These are phyloP conservation scores for Posidonia oceanica DNA, from an alignment of 116 monocot species.

Conservation along the genomic window DNA sequence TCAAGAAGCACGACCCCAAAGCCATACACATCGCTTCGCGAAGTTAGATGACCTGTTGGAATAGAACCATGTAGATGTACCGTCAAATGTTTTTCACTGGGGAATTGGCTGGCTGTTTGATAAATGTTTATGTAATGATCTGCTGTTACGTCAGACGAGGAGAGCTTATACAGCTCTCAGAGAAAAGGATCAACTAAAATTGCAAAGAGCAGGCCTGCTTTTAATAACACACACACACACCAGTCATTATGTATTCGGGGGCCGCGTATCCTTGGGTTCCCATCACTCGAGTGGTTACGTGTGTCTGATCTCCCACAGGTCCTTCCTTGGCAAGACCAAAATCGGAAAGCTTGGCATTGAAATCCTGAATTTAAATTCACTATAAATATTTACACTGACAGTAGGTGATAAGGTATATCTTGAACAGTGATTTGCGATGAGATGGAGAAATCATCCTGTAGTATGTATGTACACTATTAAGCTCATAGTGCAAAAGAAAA, in stretches of 20 bases:
- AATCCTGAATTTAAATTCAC: conserved; percentile 28
- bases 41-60: conserved; percentile 56
- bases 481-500: neutral
- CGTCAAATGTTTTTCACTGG: neutral
- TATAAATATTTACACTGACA: no score
- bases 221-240: conserved; percentile 1
- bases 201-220: no score
- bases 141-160: no score
- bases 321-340: conserved; percentile 79
- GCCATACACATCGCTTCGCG: conserved; percentile 79
- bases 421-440: no score
- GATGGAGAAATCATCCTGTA: neutral
- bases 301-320: conserved; percentile 60
- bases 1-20: conserved; percentile 76
- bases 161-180: neutral
- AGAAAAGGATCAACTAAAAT: neutral
- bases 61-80: neutral
- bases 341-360: conserved; percentile 72
- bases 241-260: conserved; percentile 71
- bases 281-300: conserved; percentile 66
- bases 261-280: conserved; percentile 74
- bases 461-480: neutral
- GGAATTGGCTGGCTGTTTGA: neutral
- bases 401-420: no score
- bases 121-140: neutral